These are phyloP conservation scores for Chaetomium tenue DNA, from an alignment of 495 filamentous ascomycete genomes.

Conservation along the genomic window DNA sequence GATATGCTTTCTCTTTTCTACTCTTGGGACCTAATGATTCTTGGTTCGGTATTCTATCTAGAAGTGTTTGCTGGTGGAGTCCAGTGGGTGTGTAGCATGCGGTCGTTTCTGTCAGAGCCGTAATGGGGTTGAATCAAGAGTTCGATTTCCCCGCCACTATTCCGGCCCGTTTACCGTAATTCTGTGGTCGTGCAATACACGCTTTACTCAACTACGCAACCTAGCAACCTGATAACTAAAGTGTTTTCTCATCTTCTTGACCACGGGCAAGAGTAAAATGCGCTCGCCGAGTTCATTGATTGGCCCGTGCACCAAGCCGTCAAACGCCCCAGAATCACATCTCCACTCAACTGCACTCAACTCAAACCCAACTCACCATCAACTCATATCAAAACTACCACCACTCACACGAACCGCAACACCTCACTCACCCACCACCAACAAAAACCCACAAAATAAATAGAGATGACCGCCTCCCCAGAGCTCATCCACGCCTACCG, in stretches of 20 bases:
- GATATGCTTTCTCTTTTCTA: not conserved
- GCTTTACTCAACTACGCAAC: not conserved
- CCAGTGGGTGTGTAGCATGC: not conserved
- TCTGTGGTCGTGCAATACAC: not conserved
- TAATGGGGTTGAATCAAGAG: not conserved
- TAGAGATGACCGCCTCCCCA: constrained; percentile 15
- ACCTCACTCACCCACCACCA: not conserved
- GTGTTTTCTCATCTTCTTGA: not conserved
- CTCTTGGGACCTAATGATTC: not conserved
- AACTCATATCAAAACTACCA: not conserved
- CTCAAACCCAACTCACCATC: not conserved
- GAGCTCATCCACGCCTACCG: constrained; percentile 75
- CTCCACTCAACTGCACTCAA: not conserved
- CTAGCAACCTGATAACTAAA: not conserved
- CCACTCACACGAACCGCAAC: not conserved
- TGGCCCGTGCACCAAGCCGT: not conserved
- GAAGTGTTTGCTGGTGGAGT: not conserved
- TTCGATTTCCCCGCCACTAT: not conserved
- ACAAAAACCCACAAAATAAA: not conserved
- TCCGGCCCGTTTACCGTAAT: not conserved
- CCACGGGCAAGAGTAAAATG: not conserved
- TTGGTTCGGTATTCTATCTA: not conserved
- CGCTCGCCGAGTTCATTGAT: not conserved
- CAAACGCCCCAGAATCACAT: not conserved
- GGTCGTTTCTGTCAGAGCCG: not conserved